Conservation (phyloP, 306 rosid genomes). For the Trichosanthes cucumerina region DNA sequence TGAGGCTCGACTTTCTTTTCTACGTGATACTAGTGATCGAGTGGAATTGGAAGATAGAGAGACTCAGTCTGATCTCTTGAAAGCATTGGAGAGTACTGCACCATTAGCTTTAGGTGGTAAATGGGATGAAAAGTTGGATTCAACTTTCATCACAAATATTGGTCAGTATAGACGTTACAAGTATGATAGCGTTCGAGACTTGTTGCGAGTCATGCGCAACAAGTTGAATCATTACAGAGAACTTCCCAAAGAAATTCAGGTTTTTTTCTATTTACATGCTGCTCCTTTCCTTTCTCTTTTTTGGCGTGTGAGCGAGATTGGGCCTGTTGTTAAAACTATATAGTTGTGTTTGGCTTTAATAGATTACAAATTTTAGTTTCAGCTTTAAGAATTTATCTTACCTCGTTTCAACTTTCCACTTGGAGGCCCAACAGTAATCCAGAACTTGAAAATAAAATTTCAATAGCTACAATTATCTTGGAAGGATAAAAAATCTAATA, state of each 20-base stretch:
- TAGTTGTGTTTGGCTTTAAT: background rate
- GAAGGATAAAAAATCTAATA: background rate
- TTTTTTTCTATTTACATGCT: constrained; percentile 13
- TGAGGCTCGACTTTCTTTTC: constrained; percentile 64
- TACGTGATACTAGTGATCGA: constrained; percentile 73
- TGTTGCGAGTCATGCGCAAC: constrained; percentile 79
- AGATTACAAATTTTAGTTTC: background rate
- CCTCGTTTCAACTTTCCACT: background rate
- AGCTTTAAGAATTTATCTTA: background rate
- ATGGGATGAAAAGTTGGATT: constrained; percentile 74
- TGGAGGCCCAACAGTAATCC: background rate
- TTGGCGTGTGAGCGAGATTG: background rate
- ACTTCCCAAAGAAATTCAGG: constrained; percentile 77
- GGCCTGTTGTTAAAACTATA: background rate
- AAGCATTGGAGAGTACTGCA: constrained; percentile 47
- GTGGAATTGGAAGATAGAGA: constrained; percentile 64
- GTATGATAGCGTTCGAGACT: constrained; percentile 66
- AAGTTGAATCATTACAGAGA: constrained; percentile 76
- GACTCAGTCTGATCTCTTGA: constrained; percentile 32
- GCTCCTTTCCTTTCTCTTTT: background rate
- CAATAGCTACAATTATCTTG: background rate
- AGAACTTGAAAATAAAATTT: background rate
- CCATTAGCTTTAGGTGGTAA: constrained; percentile 48
- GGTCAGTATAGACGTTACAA: constrained; percentile 70
- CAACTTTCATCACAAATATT: constrained; percentile 48